Base-by-base conservation (phyloP, 352 stramenopile species). In the Pythium vanterpoolii region DNA sequence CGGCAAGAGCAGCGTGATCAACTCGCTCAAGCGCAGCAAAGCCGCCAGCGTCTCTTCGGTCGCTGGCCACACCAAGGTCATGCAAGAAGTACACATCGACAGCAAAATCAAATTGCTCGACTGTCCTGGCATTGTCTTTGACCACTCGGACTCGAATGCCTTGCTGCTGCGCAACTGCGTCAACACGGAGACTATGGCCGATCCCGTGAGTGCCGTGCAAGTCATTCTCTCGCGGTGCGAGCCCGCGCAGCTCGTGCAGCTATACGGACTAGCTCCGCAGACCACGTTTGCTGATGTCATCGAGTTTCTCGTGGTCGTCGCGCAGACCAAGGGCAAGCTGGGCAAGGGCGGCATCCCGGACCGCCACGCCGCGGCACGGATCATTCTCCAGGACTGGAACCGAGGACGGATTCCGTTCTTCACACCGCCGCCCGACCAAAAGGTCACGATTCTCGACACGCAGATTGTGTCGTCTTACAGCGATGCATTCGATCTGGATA, bases 31-130 rank as follows among this genome's bases (percentile, higher is more conserved):
- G 70, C 79, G 91, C 36, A 89, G 61, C 66, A 98, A 98, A 57
- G 77, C 88, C 23, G 96, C 97, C 10, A 96, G 96, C 52, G 97
- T 99, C 6, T 98, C 95, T 52, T 89, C 95, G 26, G 96, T 89
- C 14, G 90, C 97, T 6, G 97, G 97, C 24, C 98, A 98, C 78
- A 99, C 97, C 1, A 99, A 97, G 57, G 78, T 93, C 9, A 95
- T 99, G 79, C 97, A 99, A 73, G 95, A 99, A 76, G 91, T 99
- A 59, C 87, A 98, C 43, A 90, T 99, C 42, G 97, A 99, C 74
- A 97, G 95, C 66, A 98, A 98, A 66, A 96, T 99, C 69, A 97
- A 96, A 64, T 80, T 99, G 14, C 76, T 99, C 52, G 97, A 99
- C 73, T 98, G 90, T 45, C 97, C 97, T 8, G 97, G 97, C 26